Evolutionary conservation across 129 eudicot genomes (phyloP).

Genomic region (Centella asiatica): DNA sequence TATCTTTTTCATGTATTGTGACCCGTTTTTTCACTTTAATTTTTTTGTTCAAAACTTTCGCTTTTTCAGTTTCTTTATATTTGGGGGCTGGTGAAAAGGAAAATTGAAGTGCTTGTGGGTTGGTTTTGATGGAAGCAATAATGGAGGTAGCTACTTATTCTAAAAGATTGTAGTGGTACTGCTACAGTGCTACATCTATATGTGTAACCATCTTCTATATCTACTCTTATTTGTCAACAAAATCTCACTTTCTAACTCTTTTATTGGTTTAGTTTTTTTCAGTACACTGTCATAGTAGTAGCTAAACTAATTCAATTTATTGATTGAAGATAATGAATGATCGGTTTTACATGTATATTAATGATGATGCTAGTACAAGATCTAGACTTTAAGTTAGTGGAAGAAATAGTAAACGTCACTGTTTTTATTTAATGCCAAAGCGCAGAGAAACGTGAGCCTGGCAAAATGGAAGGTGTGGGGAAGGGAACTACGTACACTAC

Average conservation of each 20-base stretch:
- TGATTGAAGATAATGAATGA: too few species aligned
- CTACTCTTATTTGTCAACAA: too few species aligned
- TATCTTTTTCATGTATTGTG: not conserved
- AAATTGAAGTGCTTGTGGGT: not conserved
- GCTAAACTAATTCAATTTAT: too few species aligned
- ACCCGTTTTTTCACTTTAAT: slow-evolving; percentile 8
- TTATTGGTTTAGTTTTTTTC: too few species aligned
- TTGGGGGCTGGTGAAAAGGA: slow-evolving; percentile 5
- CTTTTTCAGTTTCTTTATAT: not conserved
- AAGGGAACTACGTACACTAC: too few species aligned
- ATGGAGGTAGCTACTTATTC: not conserved
- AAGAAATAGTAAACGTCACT: not conserved
- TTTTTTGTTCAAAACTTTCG: not conserved
- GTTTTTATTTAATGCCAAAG: not conserved
- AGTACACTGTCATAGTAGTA: too few species aligned
- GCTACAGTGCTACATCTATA: too few species aligned
- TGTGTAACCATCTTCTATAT: too few species aligned
- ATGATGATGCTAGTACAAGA: too few species aligned
- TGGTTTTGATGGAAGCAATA: slow-evolving; percentile 7
- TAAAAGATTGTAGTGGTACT: not conserved
- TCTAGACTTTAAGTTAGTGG: too few species aligned
- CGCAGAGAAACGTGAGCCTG: slow-evolving; percentile 3
- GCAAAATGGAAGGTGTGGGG: not conserved
- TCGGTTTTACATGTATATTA: too few species aligned
- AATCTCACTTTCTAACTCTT: too few species aligned